phyloP scores from a whole-genome alignment of 495 filamentous ascomycete genomes.

The Xanthoparmelia taractica region DNA sequence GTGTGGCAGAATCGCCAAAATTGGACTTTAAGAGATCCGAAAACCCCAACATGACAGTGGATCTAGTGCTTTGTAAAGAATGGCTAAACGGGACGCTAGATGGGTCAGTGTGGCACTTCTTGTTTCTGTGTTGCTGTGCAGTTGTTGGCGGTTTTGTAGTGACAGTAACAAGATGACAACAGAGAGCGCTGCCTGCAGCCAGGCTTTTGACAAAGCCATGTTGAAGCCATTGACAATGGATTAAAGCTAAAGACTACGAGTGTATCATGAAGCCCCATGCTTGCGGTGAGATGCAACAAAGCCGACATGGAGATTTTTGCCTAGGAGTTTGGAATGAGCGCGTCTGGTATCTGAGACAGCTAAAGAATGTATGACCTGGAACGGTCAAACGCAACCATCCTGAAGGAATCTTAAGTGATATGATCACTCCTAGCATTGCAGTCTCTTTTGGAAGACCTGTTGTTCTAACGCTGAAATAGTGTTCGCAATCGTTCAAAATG shows the following conservation, averaged over 20 bases:
- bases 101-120: neutral
- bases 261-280: neutral
- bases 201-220: neutral
- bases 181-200: neutral
- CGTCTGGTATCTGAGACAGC: neutral
- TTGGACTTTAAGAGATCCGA: neutral
- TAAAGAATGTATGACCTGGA: neutral
- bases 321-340: neutral
- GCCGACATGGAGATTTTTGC: neutral
- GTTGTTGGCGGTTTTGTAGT: neutral
- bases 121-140: neutral
- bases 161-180: neutral
- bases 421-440: neutral
- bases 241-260: neutral
- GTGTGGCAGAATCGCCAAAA: slow-evolving; percentile 1
- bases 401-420: too few relatives aligned
- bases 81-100: neutral
- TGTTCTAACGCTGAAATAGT: too few relatives aligned
- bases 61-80: neutral
- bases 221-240: neutral
- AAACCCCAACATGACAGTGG: neutral
- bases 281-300: neutral
- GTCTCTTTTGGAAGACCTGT: neutral
- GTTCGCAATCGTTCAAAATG: too few relatives aligned
- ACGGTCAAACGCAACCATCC: too few relatives aligned